Base-by-base conservation (phyloP, 106 monocot species). In the Phalaenopsis aphrodite region DNA sequence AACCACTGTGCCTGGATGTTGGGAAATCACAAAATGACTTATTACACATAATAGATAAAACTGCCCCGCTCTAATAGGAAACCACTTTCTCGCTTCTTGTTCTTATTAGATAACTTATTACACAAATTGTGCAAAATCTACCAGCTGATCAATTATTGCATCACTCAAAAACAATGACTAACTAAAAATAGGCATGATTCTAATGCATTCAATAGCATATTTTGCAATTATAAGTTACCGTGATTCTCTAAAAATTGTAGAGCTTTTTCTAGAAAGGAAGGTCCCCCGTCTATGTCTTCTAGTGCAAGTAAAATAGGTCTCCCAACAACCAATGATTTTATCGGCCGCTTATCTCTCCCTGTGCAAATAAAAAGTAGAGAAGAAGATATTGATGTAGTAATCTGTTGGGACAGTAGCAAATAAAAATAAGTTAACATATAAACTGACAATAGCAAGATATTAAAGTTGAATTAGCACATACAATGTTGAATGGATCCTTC, bases 201-300 rank as follows among this genome's bases (percentile, higher is more conserved):
- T 74, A 42, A 42, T 17, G 30, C 76, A 76, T 11, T 11, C 41
- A 74, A 42, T 79, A 58, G 21, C 21, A 43, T 41, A 7, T 71
- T 37, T 30, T 14, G 64, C 6, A 78, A 49, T 47, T 42, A 75
- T 42, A 46, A 76, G 83, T 55, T 88, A 94, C 97, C 97, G 88
- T 92, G 78, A 68, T 88, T 89, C 86, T 98, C 97, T 42, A 98
- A 85, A 84, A 98, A 98, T 18, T 90, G 72, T 68, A 98, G 81
- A 65, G 97, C 92, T 79, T 98, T 98, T 72, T 98, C 97, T 45
- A 98, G 80, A 66, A 98, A 98, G 75, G 94, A 98, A 82, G 97
- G 97, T 16, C 89, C 84, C n/a, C 97, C 97, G 84, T 98, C 97
- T 84, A 98, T 98, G 84, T 98, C 97, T 87, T 98, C 97, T 74